Evolutionary conservation across 306 rosid genomes (phyloP).

Genomic region (Trifolium subterraneum): DNA sequence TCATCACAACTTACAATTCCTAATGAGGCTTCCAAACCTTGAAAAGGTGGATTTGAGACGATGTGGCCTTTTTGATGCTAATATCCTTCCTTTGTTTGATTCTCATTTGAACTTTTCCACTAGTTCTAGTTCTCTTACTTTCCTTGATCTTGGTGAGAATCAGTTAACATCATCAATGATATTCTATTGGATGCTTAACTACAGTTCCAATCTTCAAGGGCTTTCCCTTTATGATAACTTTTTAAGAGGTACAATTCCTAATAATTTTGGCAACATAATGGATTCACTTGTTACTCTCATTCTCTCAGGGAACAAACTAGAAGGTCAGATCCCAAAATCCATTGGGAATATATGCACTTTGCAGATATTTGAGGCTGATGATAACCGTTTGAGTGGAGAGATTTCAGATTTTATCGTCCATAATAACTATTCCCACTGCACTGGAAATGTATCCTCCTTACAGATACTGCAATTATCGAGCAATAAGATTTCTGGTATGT

Average conservation of each 20-base stretch:
- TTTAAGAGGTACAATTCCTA: conserved; percentile 2
- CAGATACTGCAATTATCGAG: not conserved
- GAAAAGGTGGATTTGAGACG: no score
- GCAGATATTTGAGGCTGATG: rapidly evolving
- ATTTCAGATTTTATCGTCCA: not conserved
- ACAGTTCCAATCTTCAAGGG: not conserved
- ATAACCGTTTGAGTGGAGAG: conserved; percentile 6
- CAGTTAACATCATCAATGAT: no score
- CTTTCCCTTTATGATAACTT: not conserved
- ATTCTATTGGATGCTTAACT: not conserved
- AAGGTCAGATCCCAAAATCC: conserved; percentile 19
- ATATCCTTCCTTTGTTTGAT: no score
- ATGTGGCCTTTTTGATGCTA: no score
- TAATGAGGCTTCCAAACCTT: no score
- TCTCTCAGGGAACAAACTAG: not conserved
- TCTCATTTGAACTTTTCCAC: no score
- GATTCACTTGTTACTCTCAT: not conserved
- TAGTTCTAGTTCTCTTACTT: no score
- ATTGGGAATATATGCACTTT: conserved; percentile 13
- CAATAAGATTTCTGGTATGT: conserved; percentile 21
- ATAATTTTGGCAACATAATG: not conserved
- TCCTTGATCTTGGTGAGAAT: no score
- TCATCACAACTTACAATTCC: no score
- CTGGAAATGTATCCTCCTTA: not conserved
- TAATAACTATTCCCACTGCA: not conserved